Evolutionary conservation across 2,329 filamentous ascomycete species (phyloP).

Genomic region (Colletotrichum sp.): DNA sequence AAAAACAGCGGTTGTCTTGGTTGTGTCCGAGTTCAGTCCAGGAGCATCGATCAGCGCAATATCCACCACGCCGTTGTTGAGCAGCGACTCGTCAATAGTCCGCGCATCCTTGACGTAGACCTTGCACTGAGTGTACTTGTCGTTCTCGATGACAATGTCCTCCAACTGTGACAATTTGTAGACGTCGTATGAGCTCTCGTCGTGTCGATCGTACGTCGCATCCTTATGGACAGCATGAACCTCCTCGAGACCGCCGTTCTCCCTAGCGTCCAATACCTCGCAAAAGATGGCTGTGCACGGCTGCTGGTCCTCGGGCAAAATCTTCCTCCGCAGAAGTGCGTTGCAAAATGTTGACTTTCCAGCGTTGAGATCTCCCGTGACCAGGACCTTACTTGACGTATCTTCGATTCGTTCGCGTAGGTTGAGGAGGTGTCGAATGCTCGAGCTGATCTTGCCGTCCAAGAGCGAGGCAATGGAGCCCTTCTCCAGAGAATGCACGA

Average conservation of each 20-base stretch:
- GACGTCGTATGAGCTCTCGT: slow-evolving; percentile 93
- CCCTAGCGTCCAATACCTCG: slow-evolving; percentile 89
- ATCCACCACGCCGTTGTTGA: slow-evolving; percentile 97
- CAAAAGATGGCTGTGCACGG: slow-evolving; percentile 99
- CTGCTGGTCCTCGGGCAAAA: slow-evolving; percentile 95
- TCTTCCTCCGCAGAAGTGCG: slow-evolving; percentile 88
- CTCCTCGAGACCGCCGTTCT: slow-evolving; percentile 91
- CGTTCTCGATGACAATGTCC: slow-evolving; percentile 87
- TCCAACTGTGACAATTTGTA: slow-evolving; percentile 81
- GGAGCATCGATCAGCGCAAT: slow-evolving; percentile 97
- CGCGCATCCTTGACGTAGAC: slow-evolving; percentile 93
- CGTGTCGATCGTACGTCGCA: slow-evolving; percentile 79
- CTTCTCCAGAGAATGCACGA: slow-evolving; percentile 95
- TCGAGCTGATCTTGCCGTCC: slow-evolving; percentile 93
- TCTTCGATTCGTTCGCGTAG: slow-evolving; percentile 95
- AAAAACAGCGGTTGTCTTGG: slow-evolving; percentile 97
- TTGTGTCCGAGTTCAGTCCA: slow-evolving; percentile 92
- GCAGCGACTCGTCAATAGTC: slow-evolving; percentile 86
- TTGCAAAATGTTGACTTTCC: slow-evolving; percentile 99
- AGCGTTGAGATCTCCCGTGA: slow-evolving; percentile 95
- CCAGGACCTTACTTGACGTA: slow-evolving; percentile 93
- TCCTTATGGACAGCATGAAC: slow-evolving; percentile 94
- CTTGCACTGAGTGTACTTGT: slow-evolving; percentile 92
- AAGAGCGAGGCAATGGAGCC: slow-evolving; percentile 86
- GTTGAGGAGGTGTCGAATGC: slow-evolving; percentile 86